Evolutionary conservation across 78 protist species (phyloP).

Genomic region (Trichosphaerium sp.): DNA sequence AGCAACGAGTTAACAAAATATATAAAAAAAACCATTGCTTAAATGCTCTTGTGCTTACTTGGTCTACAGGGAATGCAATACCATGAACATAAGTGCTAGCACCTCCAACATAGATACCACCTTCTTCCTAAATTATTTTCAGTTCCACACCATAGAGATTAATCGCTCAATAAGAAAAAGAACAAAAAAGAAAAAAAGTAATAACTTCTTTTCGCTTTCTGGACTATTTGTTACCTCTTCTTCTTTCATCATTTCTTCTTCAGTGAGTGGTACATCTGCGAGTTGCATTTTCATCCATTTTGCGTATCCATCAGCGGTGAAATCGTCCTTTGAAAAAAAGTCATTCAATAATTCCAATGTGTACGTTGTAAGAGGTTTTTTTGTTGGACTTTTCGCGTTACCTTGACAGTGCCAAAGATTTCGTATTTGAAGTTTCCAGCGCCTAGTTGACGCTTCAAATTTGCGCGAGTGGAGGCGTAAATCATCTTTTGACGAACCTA

Average conservation of each 20-base stretch:
- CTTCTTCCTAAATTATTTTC: slow-evolving; percentile 3
- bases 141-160: not conserved
- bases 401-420: slow-evolving; percentile 28
- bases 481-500: slow-evolving; percentile 57
- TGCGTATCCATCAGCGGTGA: slow-evolving; percentile 23
- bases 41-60: slow-evolving; percentile 16
- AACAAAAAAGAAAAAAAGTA: too few species aligned
- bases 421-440: slow-evolving; percentile 35
- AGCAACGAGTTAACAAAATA: too few species aligned
- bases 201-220: too few species aligned
- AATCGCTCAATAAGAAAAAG: not conserved
- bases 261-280: slow-evolving; percentile 48
- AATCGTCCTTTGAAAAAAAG: slow-evolving; percentile 12
- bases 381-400: not conserved
- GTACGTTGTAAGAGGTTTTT: not conserved
- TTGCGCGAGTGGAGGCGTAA: slow-evolving; percentile 45
- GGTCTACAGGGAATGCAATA: slow-evolving; percentile 47
- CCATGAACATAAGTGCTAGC: slow-evolving; percentile 55
- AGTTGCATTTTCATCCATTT: slow-evolving; percentile 17
- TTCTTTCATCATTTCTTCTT: slow-evolving; percentile 19
- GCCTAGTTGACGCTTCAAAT: slow-evolving; percentile 41
- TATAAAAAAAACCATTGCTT: too few species aligned
- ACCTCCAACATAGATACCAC: slow-evolving; percentile 31
- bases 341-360: not conserved
- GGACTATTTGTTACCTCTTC: too few species aligned